Evolutionary conservation across 1,139 yeast species (phyloP), one percentile per base, ranked within the genome.

Genomic region (Geotrichum siamense): DNA sequence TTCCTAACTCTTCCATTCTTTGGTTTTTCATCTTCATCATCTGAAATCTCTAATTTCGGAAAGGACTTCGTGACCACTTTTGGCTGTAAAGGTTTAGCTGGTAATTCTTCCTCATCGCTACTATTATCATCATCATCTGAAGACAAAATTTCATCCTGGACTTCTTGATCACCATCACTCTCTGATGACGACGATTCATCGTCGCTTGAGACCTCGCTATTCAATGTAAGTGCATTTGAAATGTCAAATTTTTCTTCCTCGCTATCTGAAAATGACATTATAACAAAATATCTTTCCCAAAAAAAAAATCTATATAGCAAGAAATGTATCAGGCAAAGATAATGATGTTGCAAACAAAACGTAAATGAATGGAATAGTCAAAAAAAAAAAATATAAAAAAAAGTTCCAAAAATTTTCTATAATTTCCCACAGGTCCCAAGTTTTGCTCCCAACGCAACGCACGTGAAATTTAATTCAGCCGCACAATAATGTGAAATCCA

Each of bases 211-310:
- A 78, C 60, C 1, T 82, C 84, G 43, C 42, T 21, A 13, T 38
- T 43, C 29, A 43, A 22, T 15, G 39, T 40, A 22, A 83, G 70
- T 37, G 78, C 70, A 29, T 75, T 69, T 29, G 87, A 81, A 55
- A 84, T 82, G 60, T 83, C 89, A 57, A 67, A 73, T 6, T 39
- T 30, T 33, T 70, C 82, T 55, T 76, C 82, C 57, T 78, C 85
- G 40, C 67, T 69, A 40, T 65, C 65, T 10, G 39, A 35, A 33
- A n/a, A n/a, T 37, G 59, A 54, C 54, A 51, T 57, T 19, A 33
- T n/a, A n/a, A n/a, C n/a, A n/a, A n/a, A n/a, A n/a, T n/a, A n/a
- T n/a, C n/a, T n/a, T n/a, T n/a, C n/a, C 43, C 20, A 28, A 28
- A 6, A 28, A 28, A 28, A 28, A 28, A 28, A 28, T 28, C 15